A percentile compares a stretch with the other conserved stretches of the same genome.
These are phyloP conservation scores for Delitschia confertaspora DNA, from an alignment of 495 filamentous ascomycete species.

Conservation along the genomic window DNA sequence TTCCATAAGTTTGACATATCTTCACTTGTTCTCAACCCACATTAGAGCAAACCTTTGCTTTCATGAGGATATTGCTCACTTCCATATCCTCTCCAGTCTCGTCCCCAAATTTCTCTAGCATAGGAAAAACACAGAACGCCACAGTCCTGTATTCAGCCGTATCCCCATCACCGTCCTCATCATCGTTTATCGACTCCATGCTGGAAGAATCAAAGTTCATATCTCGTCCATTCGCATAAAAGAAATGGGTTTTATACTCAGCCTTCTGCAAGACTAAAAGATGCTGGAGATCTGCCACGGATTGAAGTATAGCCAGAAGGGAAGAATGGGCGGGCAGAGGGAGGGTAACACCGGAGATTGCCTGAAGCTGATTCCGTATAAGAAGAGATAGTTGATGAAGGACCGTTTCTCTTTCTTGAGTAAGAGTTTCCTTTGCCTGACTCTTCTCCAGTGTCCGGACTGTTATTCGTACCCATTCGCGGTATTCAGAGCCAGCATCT, in stretches of 20 bases:
- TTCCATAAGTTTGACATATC: neutral
- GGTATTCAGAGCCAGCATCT: conserved; percentile 11
- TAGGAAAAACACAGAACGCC: conserved; percentile 30
- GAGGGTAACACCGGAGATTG: conserved; percentile 10
- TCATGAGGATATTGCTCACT: conserved; percentile 28
- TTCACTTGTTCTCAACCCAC: neutral
- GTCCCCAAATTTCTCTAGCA: conserved; percentile 30
- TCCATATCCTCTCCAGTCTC: conserved; percentile 28
- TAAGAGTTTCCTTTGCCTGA: conserved; percentile 2
- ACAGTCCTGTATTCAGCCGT: conserved; percentile 9
- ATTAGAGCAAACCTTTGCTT: conserved; percentile 29
- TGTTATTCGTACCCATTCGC: conserved; percentile 19
- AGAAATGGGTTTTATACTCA: conserved; percentile 13
- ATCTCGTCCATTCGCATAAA: neutral
- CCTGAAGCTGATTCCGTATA: conserved; percentile 8
- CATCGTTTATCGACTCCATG: conserved; percentile 24
- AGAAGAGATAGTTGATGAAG: conserved; percentile 7
- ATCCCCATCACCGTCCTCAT: conserved; percentile 22
- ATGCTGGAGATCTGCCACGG: conserved; percentile 18
- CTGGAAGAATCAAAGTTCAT: conserved; percentile 9
- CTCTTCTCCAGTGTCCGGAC: conserved; percentile 15
- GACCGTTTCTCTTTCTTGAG: conserved; percentile 6
- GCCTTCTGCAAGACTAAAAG: conserved; percentile 20
- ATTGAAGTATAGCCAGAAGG: conserved; percentile 8
- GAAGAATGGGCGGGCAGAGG: conserved; percentile 5